Evolutionary conservation across 78 protist species (phyloP).

Genomic region (Chrysochromulina tobinii): DNA sequence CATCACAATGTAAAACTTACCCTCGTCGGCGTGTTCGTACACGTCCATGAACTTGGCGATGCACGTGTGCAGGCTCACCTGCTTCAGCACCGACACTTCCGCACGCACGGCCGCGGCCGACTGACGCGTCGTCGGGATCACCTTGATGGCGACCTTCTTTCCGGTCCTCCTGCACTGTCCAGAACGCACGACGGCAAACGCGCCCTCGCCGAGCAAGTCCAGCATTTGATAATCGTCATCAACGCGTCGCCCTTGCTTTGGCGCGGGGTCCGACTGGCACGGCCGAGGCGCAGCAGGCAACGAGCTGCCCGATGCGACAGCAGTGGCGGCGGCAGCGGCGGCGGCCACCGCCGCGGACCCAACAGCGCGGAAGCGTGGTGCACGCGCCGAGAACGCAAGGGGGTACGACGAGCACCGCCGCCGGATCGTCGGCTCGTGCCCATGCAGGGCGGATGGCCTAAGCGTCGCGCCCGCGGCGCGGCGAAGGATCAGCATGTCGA

Average conservation of each 20-base stretch:
- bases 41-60: background rate
- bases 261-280: no score
- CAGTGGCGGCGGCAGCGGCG: no score
- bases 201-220: background rate
- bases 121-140: background rate
- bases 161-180: background rate
- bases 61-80: background rate
- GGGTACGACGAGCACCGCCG: no score
- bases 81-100: background rate
- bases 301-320: no score
- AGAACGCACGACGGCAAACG: background rate
- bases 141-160: background rate
- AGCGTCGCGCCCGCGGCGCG: no score
- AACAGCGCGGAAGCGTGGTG: no score
- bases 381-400: no score
- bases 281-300: no score
- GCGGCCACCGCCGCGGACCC: no score
- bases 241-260: background rate
- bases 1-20: background rate
- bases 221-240: background rate
- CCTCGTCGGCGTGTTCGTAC: background rate
- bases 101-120: background rate
- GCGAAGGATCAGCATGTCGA: no score
- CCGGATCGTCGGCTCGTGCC: no score
- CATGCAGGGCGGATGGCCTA: no score